Conservation (phyloP, 1,284 basidiomycete species). For the Naganishia cerealis region DNA sequence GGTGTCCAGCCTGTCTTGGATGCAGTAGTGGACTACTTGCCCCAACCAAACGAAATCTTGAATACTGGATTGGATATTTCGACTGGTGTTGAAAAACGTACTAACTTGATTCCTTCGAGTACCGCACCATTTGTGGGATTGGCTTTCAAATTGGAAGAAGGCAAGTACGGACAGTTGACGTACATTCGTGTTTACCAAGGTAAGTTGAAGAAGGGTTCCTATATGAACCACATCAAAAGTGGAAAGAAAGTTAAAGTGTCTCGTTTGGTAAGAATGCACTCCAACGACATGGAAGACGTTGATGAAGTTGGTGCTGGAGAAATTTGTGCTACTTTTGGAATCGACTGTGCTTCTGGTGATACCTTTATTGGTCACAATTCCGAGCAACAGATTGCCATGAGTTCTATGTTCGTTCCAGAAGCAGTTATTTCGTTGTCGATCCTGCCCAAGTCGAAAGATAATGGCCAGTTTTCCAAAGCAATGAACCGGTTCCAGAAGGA, state of each 20-base stretch:
- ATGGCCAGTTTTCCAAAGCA: conserved; percentile 92
- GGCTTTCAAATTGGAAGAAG: conserved; percentile 99
- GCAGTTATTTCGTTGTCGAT: conserved; percentile 97
- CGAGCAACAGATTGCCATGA: conserved; percentile 58
- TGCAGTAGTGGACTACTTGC: conserved; percentile 92
- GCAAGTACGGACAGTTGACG: conserved; percentile 93
- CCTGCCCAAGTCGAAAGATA: conserved; percentile 86
- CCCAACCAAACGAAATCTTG: conserved; percentile 78
- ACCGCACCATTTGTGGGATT: conserved; percentile 89
- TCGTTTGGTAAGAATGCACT: conserved; percentile 94
- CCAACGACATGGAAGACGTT: conserved; percentile 98
- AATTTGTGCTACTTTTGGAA: conserved; percentile 99
- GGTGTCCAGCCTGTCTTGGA: conserved; percentile 92
- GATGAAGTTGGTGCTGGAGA: conserved; percentile 94
- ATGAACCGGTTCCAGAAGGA: conserved; percentile 98
- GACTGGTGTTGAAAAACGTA: conserved; percentile 65
- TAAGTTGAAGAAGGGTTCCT: conserved; percentile 75
- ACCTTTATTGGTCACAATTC: conserved; percentile 88
- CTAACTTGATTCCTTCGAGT: conserved; percentile 74
- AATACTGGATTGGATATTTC: conserved; percentile 81
- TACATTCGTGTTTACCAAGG: conserved; percentile 99
- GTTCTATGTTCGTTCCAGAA: conserved; percentile 97
- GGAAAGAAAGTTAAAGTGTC: conserved; percentile 99
- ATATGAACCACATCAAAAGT: conserved; percentile 89
- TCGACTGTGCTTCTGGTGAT: conserved; percentile 97